Conservation (phyloP, 352 stramenopile species). For the Aphanomyces astaci region DNA sequence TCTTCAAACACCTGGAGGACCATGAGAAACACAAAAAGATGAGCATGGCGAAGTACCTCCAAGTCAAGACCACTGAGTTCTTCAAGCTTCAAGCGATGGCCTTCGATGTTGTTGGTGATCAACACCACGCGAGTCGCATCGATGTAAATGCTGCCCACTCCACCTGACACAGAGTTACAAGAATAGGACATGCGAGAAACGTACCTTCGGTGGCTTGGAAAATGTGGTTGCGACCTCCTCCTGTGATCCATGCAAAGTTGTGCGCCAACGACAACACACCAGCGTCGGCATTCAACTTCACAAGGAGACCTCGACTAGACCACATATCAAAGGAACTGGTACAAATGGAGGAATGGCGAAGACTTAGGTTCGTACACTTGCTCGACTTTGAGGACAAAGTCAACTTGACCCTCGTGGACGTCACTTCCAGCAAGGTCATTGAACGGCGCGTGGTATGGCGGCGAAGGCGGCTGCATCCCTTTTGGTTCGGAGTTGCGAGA, state of each 20-base stretch:
- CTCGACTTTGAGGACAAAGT: constrained; percentile 12
- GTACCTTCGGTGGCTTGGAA: constrained; percentile 55
- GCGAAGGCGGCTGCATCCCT: background rate
- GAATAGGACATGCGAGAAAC: no score
- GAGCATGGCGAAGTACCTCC: background rate
- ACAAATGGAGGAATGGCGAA: no score
- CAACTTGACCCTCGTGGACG: background rate
- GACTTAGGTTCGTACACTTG: no score
- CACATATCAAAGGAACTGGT: background rate
- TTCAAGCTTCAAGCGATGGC: constrained; percentile 57
- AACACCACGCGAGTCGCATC: constrained; percentile 41
- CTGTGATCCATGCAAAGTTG: constrained; percentile 66
- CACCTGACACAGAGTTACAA: no score
- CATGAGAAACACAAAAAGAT: background rate
- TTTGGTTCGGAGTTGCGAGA: background rate
- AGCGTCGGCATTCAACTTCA: constrained; percentile 36
- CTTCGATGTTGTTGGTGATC: constrained; percentile 69
- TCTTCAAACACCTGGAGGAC: constrained; percentile 28
- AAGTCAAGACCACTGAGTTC: constrained; percentile 47
- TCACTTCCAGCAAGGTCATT: background rate
- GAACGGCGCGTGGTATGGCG: constrained; percentile 4
- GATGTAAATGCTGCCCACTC: constrained; percentile 56
- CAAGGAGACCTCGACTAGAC: constrained; percentile 37
- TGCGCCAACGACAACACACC: constrained; percentile 47
- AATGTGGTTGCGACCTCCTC: constrained; percentile 51